phyloP scores from a whole-genome alignment of 192 early-diverging fungal genomes.

The Mortierella claussenii region DNA sequence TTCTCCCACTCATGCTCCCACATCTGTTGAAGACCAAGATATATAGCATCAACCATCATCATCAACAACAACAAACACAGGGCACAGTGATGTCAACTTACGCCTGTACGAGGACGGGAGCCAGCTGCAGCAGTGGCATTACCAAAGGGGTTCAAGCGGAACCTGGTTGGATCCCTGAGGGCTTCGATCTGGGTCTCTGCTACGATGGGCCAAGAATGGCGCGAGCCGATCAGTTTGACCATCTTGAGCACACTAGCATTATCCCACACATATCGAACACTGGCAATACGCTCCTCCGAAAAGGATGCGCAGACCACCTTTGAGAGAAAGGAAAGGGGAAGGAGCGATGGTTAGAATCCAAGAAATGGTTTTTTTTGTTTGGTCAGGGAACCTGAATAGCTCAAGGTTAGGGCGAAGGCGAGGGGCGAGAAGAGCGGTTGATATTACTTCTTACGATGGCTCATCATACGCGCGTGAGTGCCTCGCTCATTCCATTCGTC shows the following conservation, averaged over 20 bases:
- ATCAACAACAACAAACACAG: background rate
- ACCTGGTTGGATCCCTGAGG: constrained; percentile 30
- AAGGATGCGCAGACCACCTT: constrained; percentile 43
- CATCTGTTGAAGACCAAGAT: background rate
- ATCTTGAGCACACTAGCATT: constrained; percentile 53
- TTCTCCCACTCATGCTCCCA: too few species aligned
- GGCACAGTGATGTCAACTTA: constrained; percentile 6
- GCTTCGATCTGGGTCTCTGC: constrained; percentile 52
- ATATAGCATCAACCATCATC: background rate
- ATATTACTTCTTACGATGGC: too few species aligned
- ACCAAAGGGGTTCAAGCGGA: constrained; percentile 53
- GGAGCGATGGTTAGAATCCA: background rate
- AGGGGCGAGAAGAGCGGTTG: too few species aligned
- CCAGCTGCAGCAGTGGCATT: constrained; percentile 26
- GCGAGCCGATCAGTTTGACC: constrained; percentile 45
- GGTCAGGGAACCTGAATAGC: too few species aligned
- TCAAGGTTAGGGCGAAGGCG: too few species aligned
- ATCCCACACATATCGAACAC: constrained; percentile 47
- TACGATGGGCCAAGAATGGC: constrained; percentile 55
- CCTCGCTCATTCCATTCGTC: too few species aligned
- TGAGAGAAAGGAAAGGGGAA: background rate
- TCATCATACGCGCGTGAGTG: too few species aligned
- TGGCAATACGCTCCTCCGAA: constrained; percentile 31
- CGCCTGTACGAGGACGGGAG: constrained; percentile 17
- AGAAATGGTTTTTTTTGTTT: background rate